Base-by-base conservation (phyloP, 305 asterid genomes). In the Solanum aculeatissimum region DNA sequence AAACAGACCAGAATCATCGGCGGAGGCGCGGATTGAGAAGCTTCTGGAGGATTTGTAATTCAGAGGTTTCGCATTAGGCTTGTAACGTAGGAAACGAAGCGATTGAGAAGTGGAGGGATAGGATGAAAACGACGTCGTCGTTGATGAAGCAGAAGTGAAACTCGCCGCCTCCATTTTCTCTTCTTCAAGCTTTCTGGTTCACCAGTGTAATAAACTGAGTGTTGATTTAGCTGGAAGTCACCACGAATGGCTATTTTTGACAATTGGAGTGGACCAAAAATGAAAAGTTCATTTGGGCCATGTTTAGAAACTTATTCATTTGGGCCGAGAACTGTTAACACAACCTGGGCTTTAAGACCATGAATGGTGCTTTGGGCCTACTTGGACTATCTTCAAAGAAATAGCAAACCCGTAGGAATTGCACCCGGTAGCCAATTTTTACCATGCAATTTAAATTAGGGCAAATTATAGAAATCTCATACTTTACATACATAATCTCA, bases 21-120 rank as follows among this genome's bases (percentile, higher is more conserved):
- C 86, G 40, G 97, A 89, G 69, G 94, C 93, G 54, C 95, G 96
- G 80, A 91, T 21, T 8, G 96, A 89, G 88, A 90, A 88, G 78
- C 84, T 82, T 87, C 86, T 87, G 9, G 91, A 78, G 43, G 79
- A 87, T 86, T 84, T 89, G 85, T 81, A 84, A 45, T 89, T 93
- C 85, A 88, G 86, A 83, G 90, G 1, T 60, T 68, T 84, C 23
- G 62, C 45, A n/a, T 62, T 12, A 25, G 85, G 88, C n/a, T 86
- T 88, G 79, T 86, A 85, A 32, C 85, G 91, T 4, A 90, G 88
- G 85, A 86, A 84, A 49, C 45, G 87, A n/a, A 78, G 87, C 63
- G 92, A 88, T 14, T 63, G 88, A 69, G 88, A 68, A 74, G 83
- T 66, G 29, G 85, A 43, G 16, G 85, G 83, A 85, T 23, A 49